Conservation (phyloP, 257 asterid species). For the Buddleja alternifolia region DNA sequence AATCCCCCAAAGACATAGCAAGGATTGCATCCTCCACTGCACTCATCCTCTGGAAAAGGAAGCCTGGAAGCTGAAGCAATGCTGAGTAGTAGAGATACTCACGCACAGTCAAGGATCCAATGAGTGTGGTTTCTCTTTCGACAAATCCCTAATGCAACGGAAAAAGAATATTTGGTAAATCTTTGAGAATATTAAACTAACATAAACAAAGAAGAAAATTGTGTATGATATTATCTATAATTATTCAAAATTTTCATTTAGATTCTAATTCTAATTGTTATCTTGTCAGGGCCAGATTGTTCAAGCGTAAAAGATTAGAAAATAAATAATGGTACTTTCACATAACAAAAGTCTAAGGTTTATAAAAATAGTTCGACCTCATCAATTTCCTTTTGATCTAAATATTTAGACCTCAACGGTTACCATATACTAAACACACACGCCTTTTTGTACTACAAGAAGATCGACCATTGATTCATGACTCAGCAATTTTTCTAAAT, state of each 20-base stretch:
- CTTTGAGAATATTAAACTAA: background rate
- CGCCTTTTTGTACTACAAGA: background rate
- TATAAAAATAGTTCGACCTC: background rate
- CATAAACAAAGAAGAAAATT: background rate
- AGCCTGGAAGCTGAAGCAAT: constrained; percentile 95
- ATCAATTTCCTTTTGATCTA: background rate
- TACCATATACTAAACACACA: background rate
- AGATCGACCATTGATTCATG: background rate
- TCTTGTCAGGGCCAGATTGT: background rate
- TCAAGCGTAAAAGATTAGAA: background rate
- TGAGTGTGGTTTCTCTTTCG: constrained; percentile 84
- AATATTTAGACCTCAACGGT: background rate
- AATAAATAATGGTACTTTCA: background rate
- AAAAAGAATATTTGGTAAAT: constrained; percentile 30
- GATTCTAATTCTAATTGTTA: constrained; percentile 10
- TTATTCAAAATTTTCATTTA: background rate
- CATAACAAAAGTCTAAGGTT: background rate
- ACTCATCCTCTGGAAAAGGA: constrained; percentile 67
- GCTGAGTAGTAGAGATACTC: constrained; percentile 98
- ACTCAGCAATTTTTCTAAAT: background rate
- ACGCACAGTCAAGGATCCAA: constrained; percentile 97
- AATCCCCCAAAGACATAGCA: constrained; percentile 95
- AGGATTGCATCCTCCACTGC: constrained; percentile 89
- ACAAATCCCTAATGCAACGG: constrained; percentile 74
- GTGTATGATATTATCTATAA: background rate